phyloP scores from a whole-genome alignment of 805 yeast genomes.

The Zygosaccharomyces bailii region DNA sequence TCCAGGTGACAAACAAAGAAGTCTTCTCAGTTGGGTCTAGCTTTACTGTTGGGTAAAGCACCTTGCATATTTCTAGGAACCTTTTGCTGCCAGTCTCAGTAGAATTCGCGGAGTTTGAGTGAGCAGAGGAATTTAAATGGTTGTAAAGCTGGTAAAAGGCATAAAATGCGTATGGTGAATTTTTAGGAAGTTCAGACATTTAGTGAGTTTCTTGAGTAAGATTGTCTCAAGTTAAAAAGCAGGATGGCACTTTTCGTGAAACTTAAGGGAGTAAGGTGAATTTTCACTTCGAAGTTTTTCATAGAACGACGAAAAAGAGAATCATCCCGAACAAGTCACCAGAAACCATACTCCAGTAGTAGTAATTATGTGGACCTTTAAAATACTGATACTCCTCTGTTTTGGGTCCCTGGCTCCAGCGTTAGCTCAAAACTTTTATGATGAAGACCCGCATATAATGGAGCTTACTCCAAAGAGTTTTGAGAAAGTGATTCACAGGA shows the following conservation, averaged over 20 bases:
- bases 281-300: too few species aligned
- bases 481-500: conserved; percentile 57
- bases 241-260: too few species aligned
- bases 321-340: too few species aligned
- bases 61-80: conserved; percentile 17
- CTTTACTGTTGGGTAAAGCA: conserved; percentile 18
- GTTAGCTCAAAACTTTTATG: conserved; percentile 32
- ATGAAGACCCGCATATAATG: conserved; percentile 40
- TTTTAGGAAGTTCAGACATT: conserved; percentile 1
- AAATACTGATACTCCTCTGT: conserved; percentile 5
- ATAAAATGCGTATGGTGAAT: conserved; percentile 34
- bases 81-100: conserved; percentile 2
- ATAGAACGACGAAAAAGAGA: too few species aligned
- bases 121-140: conserved; percentile 13
- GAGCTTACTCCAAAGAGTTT: conserved; percentile 59
- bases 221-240: too few species aligned
- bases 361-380: conserved; percentile 7
- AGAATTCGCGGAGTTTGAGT: conserved; percentile 4
- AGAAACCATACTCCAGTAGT: too few species aligned
- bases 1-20: conserved; percentile 92
- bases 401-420: conserved; percentile 8
- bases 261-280: too few species aligned
- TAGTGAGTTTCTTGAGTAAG: too few species aligned
- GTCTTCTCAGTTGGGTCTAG: conserved; percentile 25
- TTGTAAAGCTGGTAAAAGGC: conserved; percentile 34